A percentile compares a stretch with the other conserved stretches of the same genome.
Evolutionary conservation across 371 early-diverging fungal species (phyloP).

Genomic region (Mortierella sp.): DNA sequence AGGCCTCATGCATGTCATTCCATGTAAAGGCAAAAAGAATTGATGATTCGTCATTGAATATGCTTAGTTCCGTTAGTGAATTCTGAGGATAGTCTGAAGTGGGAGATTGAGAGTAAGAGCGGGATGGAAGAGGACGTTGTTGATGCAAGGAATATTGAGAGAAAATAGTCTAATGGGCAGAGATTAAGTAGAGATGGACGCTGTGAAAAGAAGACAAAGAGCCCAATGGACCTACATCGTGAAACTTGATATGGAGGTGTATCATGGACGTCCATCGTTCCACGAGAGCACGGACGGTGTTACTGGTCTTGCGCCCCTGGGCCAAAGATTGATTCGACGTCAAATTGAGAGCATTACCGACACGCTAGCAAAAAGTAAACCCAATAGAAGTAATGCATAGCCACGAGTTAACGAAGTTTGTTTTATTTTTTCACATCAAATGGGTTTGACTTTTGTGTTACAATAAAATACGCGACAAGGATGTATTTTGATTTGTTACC

Average conservation of each 20-base stretch:
- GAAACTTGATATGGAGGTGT: slow-evolving; percentile 44
- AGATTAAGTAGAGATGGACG: not conserved
- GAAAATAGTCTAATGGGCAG: too few species aligned
- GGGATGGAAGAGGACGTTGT: not conserved
- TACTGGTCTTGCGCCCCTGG: slow-evolving; percentile 34
- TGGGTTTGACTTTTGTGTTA: not conserved
- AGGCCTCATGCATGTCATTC: too few species aligned
- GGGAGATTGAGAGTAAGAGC: not conserved
- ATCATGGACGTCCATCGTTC: slow-evolving; percentile 48
- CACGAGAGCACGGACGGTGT: slow-evolving; percentile 33
- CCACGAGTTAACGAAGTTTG: not conserved
- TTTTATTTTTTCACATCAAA: too few species aligned
- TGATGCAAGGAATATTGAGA: slow-evolving; percentile 7
- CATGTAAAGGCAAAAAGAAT: too few species aligned
- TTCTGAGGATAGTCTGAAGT: not conserved
- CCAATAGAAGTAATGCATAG: not conserved
- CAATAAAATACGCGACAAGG: too few species aligned
- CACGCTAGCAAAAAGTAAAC: slow-evolving; percentile 21
- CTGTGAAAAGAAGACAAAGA: not conserved
- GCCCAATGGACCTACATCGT: slow-evolving; percentile 34
- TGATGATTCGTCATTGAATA: not conserved
- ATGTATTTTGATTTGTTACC: slow-evolving; percentile 13
- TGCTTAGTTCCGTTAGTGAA: slow-evolving; percentile 1
- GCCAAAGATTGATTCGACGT: slow-evolving; percentile 24
- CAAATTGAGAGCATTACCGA: slow-evolving; percentile 47